Evolutionary conservation across 148 eudicot species (phyloP).

Genomic region (Suaeda aralocaspica): DNA sequence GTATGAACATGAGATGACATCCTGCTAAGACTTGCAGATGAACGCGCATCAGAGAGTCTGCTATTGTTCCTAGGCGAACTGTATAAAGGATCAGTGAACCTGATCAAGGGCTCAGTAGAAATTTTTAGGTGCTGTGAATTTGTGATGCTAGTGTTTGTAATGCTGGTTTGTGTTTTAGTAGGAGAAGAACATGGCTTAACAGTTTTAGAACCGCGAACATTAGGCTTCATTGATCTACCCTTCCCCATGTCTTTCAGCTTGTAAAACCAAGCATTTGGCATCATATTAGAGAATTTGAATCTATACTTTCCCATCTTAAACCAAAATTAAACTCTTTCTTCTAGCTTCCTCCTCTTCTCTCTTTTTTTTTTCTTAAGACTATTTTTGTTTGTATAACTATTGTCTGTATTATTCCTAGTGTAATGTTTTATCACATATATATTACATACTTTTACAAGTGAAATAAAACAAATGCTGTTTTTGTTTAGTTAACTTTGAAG

Average conservation of each 20-base stretch:
- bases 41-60: conserved; percentile 23
- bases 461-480: background rate
- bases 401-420: background rate
- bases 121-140: conserved; percentile 10
- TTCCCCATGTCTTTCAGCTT: conserved; percentile 43
- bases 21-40: background rate
- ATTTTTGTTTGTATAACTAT: background rate
- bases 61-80: conserved; percentile 25
- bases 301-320: conserved; percentile 39
- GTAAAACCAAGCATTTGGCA: conserved; percentile 54
- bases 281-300: conserved; percentile 45
- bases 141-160: conserved; percentile 23
- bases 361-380: background rate
- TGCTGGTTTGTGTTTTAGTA: conserved; percentile 19
- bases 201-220: conserved; percentile 8
- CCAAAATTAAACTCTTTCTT: background rate
- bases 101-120: background rate
- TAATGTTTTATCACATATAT: background rate
- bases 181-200: background rate
- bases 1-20: background rate
- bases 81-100: conserved; percentile 13
- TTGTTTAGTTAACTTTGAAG: background rate
- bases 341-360: background rate
- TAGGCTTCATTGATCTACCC: conserved; percentile 13
- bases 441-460: background rate